Evolutionary conservation across 2,329 filamentous ascomycete species (phyloP).

Genomic region (Colletotrichum sp.): DNA sequence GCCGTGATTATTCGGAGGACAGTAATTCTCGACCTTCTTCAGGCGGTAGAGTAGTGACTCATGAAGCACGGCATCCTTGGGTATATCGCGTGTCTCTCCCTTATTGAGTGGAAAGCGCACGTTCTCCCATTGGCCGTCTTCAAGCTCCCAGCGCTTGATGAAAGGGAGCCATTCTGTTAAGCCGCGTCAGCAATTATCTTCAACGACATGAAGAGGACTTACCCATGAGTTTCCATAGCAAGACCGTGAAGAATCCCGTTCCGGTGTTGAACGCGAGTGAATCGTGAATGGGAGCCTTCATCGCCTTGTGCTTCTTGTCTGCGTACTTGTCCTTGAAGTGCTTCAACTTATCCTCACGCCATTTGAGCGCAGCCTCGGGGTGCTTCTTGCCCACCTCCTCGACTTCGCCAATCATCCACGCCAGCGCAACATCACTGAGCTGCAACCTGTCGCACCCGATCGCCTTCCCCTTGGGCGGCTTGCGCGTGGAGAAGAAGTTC

Average conservation of each 20-base stretch:
- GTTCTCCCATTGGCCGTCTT: constrained; percentile 33
- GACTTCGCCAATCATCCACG: constrained; percentile 58
- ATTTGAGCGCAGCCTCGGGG: constrained; percentile 34
- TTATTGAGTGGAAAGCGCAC: constrained; percentile 42
- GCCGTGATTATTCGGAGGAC: constrained; percentile 38
- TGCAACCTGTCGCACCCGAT: constrained; percentile 38
- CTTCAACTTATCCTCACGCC: constrained; percentile 35
- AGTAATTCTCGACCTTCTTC: constrained; percentile 29
- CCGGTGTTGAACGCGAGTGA: constrained; percentile 41
- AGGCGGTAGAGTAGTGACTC: constrained; percentile 40
- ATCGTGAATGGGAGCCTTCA: constrained; percentile 41
- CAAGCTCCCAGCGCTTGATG: constrained; percentile 45
- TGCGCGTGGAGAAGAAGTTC: constrained; percentile 39
- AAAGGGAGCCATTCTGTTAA: constrained; percentile 40
- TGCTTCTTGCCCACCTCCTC: constrained; percentile 39
- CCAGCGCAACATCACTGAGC: constrained; percentile 54
- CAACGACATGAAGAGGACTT: constrained; percentile 14
- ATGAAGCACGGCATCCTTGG: constrained; percentile 41
- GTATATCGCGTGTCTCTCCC: constrained; percentile 42
- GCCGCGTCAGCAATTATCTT: not conserved
- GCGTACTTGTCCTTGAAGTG: constrained; percentile 31
- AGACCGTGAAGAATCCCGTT: constrained; percentile 40
- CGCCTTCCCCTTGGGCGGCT: constrained; percentile 30
- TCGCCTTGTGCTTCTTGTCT: constrained; percentile 31
- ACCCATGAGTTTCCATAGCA: constrained; percentile 50